Evolutionary conservation across 1,284 basidiomycete genomes (phyloP).

Genomic region (Ustilago trichophora): DNA sequence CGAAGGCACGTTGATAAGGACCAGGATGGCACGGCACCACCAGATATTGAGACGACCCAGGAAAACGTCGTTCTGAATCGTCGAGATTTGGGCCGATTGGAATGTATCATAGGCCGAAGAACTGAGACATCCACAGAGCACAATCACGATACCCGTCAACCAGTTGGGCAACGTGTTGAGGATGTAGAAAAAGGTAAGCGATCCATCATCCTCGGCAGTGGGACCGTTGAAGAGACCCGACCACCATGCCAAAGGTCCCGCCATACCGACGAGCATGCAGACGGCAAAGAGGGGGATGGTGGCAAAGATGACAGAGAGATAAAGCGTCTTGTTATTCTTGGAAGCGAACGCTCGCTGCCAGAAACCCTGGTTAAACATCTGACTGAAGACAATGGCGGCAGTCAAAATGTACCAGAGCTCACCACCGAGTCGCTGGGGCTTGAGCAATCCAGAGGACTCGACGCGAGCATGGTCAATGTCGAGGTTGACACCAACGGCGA

Average conservation of each 20-base stretch:
- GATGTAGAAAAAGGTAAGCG: constrained; percentile 62
- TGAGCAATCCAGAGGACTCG: constrained; percentile 54
- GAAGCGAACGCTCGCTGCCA: constrained; percentile 67
- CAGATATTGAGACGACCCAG: constrained; percentile 65
- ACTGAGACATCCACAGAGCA: constrained; percentile 60
- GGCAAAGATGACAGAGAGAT: constrained; percentile 58
- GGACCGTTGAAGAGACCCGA: constrained; percentile 57
- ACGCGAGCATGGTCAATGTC: constrained; percentile 55
- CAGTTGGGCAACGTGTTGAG: constrained; percentile 62
- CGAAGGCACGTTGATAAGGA: constrained; percentile 61
- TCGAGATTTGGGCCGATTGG: constrained; percentile 66
- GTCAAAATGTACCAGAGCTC: constrained; percentile 65
- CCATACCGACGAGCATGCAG: constrained; percentile 64
- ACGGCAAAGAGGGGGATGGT: constrained; percentile 63
- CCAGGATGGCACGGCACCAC: constrained; percentile 61
- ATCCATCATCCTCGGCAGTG: constrained; percentile 59
- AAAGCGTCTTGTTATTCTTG: constrained; percentile 60
- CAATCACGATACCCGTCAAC: constrained; percentile 63
- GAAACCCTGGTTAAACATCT: constrained; percentile 67
- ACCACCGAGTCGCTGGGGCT: constrained; percentile 59
- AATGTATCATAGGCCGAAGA: constrained; percentile 67
- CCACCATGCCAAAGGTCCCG: constrained; percentile 63
- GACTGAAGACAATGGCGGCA: constrained; percentile 62
- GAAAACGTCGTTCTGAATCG: constrained; percentile 66
- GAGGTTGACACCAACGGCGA: constrained; percentile 61